These are phyloP conservation scores for Mycena citricolor DNA, from an alignment of 1,284 basidiomycete genomes.

Conservation along the genomic window DNA sequence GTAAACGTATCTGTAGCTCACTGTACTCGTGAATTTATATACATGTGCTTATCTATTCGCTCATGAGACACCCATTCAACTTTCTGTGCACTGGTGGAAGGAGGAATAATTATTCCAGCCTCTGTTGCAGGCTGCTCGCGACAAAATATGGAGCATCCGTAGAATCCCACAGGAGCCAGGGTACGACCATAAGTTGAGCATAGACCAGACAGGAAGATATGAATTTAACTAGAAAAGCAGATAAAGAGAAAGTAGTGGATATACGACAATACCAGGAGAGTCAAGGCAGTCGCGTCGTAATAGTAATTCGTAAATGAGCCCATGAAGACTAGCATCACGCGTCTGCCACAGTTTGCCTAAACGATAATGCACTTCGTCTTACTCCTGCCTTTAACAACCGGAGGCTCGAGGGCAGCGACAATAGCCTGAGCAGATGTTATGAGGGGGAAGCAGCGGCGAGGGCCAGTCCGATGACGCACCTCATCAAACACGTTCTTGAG, in stretches of 20 bases:
- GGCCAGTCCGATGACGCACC: conserved; percentile 50
- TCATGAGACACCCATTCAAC: too few relatives aligned
- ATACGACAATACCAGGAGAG: conserved; percentile 20
- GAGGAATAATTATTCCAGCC: too few relatives aligned
- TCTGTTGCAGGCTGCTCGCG: too few relatives aligned
- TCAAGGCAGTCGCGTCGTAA: conserved; percentile 23
- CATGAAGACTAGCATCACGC: conserved; percentile 31
- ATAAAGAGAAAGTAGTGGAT: conserved; percentile 28
- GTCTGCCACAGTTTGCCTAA: too few relatives aligned
- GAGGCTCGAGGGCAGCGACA: conserved; percentile 96
- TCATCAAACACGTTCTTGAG: conserved; percentile 99
- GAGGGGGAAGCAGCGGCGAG: conserved; percentile 13
- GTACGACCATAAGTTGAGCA: too few relatives aligned
- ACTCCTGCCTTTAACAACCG: conserved; percentile 80
- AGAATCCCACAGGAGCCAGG: too few relatives aligned
- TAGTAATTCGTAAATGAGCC: conserved; percentile 21
- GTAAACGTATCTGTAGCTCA: too few relatives aligned
- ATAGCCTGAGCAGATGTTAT: conserved; percentile 69
- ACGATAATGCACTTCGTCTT: conserved; percentile 80
- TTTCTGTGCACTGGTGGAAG: too few relatives aligned
- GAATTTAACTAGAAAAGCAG: conserved; percentile 35
- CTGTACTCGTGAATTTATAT: too few relatives aligned
- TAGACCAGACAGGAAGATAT: conserved; percentile 22
- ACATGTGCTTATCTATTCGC: too few relatives aligned
- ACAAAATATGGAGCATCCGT: too few relatives aligned